Evolutionary conservation across 2,329 filamentous ascomycete genomes (phyloP), one percentile per base, ranked within the genome.

Genomic region (Colletotrichum lindemuthianum): DNA sequence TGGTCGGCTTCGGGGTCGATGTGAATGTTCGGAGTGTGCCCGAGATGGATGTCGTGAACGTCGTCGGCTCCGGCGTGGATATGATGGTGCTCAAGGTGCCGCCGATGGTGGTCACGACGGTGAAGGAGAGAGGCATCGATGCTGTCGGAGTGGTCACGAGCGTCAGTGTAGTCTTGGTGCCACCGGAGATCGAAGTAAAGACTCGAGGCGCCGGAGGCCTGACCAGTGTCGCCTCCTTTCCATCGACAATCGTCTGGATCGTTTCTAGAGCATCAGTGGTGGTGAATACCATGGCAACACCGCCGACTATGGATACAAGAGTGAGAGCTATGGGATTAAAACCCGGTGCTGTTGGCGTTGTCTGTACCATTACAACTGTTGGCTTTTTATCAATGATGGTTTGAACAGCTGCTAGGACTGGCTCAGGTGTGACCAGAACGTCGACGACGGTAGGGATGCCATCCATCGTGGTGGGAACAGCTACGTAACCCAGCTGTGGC

Each of bases 11-110:
- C 1, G 72, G 73, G 1, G 73, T 75, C 0, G 72, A 72, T 5
- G 71, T 71, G 37, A 75, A 65, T 9, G 74, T 75, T 3, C 70
- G 71, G 3, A 71, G 63, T 12, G 53, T 70, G 12, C 73, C 73
- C 2, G 72, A 72, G n/a, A 73, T 68, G 4, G 70, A 71, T 3
- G 70, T 73, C 1, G 71, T 57, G 13, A 69, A 48, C 2, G 71
- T 72, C 2, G 70, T 70, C 0, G 71, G 70, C 1, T 59, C 39
- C 1, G 54, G 65, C 2, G 61, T 66, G 12, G 59, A 63, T 2
- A 66, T 24, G 13, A 63, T 44, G 16, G 47, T 68, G 33, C 16
- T 66, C 1, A 69, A 52, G 2, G 68, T 74, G 40, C 66, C 67
- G 0, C 71, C 73, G 11, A 69, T 69, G 0, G 73, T 74, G 0